Percentiles rank a stretch among this genome's conserved stretches.
These are phyloP conservation scores for Puccinia coronata DNA, from an alignment of 1,284 basidiomycete species.

Conservation along the genomic window DNA sequence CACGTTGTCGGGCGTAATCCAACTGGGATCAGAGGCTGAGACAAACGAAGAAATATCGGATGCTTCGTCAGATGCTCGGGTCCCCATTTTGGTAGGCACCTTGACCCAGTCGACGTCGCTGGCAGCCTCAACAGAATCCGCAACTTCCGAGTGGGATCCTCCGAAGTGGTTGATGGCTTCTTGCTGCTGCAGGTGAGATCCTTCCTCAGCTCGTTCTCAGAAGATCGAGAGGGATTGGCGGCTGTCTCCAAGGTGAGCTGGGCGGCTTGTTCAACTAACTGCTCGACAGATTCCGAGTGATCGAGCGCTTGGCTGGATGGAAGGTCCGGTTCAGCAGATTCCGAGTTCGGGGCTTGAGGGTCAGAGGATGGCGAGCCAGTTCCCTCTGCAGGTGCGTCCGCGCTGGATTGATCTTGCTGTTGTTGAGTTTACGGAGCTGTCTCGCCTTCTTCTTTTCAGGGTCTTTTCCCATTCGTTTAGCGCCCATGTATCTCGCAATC, in stretches of 20 bases:
- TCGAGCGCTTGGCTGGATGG: background rate
- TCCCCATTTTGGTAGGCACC: slow-evolving; percentile 56
- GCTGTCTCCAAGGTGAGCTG: slow-evolving; percentile 9
- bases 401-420: slow-evolving; percentile 15
- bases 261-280: background rate
- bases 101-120: slow-evolving; percentile 59
- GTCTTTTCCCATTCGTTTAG: slow-evolving; percentile 48
- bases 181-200: slow-evolving; percentile 40
- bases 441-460: slow-evolving; percentile 52
- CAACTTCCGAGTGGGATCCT: slow-evolving; percentile 36
- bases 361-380: background rate
- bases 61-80: slow-evolving; percentile 63
- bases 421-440: slow-evolving; percentile 48
- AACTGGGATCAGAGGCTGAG: slow-evolving; percentile 64
- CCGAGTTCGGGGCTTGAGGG: background rate
- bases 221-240: background rate
- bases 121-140: slow-evolving; percentile 56
- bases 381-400: background rate
- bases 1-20: slow-evolving; percentile 94
- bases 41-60: slow-evolving; percentile 46
- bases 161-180: slow-evolving; percentile 27
- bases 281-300: slow-evolving; percentile 5
- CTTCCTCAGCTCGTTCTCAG: slow-evolving; percentile 35
- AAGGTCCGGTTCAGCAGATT: background rate
- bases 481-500: slow-evolving; percentile 62